Base-by-base conservation (phyloP, 2,329 filamentous ascomycete species). In the Cryphonectria parasitica region DNA sequence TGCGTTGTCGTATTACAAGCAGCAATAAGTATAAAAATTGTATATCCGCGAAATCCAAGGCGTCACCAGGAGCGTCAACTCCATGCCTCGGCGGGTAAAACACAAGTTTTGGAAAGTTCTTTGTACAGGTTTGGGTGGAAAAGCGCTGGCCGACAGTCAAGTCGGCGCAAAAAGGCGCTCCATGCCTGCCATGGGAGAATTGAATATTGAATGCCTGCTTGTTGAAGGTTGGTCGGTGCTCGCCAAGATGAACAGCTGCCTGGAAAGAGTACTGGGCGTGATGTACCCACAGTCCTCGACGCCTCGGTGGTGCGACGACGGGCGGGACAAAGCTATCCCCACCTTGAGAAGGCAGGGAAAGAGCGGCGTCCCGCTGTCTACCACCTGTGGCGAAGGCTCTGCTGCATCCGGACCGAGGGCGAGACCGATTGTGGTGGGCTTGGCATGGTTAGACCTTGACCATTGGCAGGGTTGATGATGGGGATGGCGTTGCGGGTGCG, bases 401-500 rank as follows among this genome's bases (percentile, higher is more conserved):
- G 86, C 78, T 88, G 87, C 84, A 90, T 86, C 79, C 88, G 85
- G 78, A 84, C 71, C 64, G 76, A 84, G 73, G 89, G 89, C 61
- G 88, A 90, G 61, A 90, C 87, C 72, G 89, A 90, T 58, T 91
- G 91, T 36, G 95, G 94, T 75, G 95, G 95, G 84, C 94, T 97
- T 69, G 94, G 91, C 85, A 98, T 91, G 78, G 90, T 89, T 80
- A 94, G 90, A 78, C 96, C 94, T 68, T 72, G 71, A 11, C 71
- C 71, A 70, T 95, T 98, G 76, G 89, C 92, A 68, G 96, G 96
- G 86, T 99, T 97, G 82, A 98, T 93, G 80, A 99, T 99, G 71
- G 95, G 95, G 75, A 98, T 98, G 78, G 96, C 94, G 81, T 98
- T 98, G 82, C 94, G 93, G 71, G 92, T 90, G 76, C 96, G 93